phyloP scores from a whole-genome alignment of 225 moss, liverwort and hornwort species.

The Sphagnum tenellum region DNA sequence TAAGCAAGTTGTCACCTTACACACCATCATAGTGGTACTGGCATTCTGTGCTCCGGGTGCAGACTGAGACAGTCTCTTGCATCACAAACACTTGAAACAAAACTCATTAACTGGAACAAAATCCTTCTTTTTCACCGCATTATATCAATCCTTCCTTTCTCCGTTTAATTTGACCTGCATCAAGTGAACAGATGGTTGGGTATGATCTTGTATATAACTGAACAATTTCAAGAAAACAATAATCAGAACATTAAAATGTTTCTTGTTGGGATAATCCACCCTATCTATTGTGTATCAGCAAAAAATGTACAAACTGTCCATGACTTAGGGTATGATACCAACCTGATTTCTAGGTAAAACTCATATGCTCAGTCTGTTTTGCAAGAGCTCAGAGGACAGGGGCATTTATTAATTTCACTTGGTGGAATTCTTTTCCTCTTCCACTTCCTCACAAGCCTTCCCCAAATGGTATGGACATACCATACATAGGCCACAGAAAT shows the following conservation, averaged over 20 bases:
- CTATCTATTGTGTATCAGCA: no score
- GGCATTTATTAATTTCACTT: slow-evolving; percentile 52
- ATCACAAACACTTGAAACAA: slow-evolving; percentile 42
- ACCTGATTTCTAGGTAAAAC: no score
- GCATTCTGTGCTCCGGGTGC: slow-evolving; percentile 55
- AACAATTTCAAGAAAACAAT: no score
- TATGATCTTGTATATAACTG: no score
- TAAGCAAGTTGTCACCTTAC: slow-evolving; percentile 57
- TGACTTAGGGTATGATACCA: slow-evolving; percentile 17
- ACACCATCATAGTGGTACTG: slow-evolving; percentile 65
- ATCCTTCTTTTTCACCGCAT: slow-evolving; percentile 55
- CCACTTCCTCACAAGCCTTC: slow-evolving; percentile 53
- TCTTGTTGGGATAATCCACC: no score
- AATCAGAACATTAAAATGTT: no score
- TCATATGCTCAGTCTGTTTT: slow-evolving; percentile 18
- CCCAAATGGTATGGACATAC: slow-evolving; percentile 55
- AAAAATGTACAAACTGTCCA: no score
- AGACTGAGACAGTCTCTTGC: slow-evolving; percentile 48
- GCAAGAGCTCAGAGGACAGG: slow-evolving; percentile 16
- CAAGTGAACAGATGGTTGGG: background rate
- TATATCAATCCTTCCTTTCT: slow-evolving; percentile 43
- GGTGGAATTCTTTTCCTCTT: slow-evolving; percentile 37
- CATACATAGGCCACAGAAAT: slow-evolving; percentile 62
- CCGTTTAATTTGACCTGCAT: slow-evolving; percentile 44
- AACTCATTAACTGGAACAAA: slow-evolving; percentile 41